A percentile compares a stretch with the other conserved stretches of the same genome.
Conservation (phyloP, 2,329 filamentous ascomycete species). For the Colletotrichum somersetense region DNA sequence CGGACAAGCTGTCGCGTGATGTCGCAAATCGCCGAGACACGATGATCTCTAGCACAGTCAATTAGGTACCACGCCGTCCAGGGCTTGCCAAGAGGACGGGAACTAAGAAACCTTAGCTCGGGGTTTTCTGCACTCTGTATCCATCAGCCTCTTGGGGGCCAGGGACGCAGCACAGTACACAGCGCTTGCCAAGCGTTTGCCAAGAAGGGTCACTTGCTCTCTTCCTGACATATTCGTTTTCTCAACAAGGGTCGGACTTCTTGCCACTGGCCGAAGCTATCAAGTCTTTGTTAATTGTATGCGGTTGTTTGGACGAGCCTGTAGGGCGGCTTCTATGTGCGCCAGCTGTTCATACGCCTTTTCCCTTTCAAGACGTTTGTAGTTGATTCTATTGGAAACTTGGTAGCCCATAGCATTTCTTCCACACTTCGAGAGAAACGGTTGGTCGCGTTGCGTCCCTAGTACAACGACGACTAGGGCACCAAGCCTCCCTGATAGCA, state of each 20-base stretch:
- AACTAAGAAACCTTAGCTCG: constrained; percentile 29
- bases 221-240: not conserved
- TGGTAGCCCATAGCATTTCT: not conserved
- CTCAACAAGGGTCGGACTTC: not conserved
- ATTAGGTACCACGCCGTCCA: constrained; percentile 1
- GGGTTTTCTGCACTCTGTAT: no score
- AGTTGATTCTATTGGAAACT: not conserved
- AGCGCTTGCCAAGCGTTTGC: constrained; percentile 20
- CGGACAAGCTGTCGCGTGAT: constrained; percentile 5
- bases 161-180: constrained; percentile 12
- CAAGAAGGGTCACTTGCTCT: constrained; percentile 19
- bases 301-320: not conserved
- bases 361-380: not conserved
- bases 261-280: not conserved
- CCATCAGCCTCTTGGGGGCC: not conserved
- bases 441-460: no score
- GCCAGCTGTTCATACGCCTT: not conserved
- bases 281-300: not conserved
- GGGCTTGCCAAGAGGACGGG: constrained; percentile 34
- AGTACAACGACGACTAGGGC: not conserved
- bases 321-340: not conserved
- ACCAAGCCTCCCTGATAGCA: not conserved
- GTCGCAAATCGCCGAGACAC: constrained; percentile 16
- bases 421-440: not conserved
- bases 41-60: not conserved